These are phyloP conservation scores for Paxillus rubicundulus DNA, from an alignment of 768 basidiomycete species.

Conservation along the genomic window DNA sequence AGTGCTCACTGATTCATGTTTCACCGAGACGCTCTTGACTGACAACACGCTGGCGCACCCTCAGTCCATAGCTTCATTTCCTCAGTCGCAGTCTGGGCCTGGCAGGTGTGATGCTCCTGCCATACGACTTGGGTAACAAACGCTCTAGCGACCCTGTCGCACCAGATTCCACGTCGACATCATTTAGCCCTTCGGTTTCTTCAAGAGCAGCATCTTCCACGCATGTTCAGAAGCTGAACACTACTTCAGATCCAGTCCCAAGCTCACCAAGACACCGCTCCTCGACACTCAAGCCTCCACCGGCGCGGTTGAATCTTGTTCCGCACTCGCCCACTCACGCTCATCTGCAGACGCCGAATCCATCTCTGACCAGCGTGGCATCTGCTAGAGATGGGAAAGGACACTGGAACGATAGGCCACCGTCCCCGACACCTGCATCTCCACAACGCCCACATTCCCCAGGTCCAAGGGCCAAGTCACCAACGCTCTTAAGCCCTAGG, in stretches of 20 bases:
- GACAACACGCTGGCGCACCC: no score
- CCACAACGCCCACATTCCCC: neutral
- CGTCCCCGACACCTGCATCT: neutral
- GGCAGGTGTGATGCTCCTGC: neutral
- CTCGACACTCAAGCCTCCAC: conserved; percentile 15
- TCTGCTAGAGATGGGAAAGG: neutral
- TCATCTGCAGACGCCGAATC: neutral
- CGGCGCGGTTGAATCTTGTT: conserved; percentile 5
- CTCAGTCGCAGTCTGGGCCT: no score
- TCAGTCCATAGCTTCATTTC: no score
- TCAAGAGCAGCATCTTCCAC: neutral
- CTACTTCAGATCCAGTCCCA: neutral
- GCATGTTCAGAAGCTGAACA: neutral
- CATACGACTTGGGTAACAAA: neutral
- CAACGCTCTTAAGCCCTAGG: neutral
- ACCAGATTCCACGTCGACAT: neutral
- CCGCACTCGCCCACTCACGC: neutral
- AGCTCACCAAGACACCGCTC: conserved; percentile 20
- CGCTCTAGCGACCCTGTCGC: neutral
- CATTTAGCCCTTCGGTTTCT: neutral
- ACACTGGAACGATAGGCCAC: neutral
- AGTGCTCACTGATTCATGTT: no score
- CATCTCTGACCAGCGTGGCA: neutral
- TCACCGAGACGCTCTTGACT: no score
- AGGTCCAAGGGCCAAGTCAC: neutral